Evolutionary conservation across 1,139 yeast species (phyloP), one percentile per base, ranked within the genome.

Genomic region (Yamadazyma songkhlaensis): DNA sequence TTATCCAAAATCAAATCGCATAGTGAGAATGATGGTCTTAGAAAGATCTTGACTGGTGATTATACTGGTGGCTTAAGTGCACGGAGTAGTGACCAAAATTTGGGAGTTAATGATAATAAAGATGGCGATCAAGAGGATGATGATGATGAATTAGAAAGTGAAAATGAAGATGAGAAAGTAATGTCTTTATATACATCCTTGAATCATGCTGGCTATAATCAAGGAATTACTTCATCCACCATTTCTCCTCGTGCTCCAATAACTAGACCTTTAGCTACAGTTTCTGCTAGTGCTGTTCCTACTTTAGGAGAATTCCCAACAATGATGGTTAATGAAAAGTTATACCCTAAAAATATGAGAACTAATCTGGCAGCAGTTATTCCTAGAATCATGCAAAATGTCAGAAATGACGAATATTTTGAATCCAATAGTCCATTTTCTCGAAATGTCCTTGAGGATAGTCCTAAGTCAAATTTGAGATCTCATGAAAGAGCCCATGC

Each of bases 401-500:
- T 21, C 29, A 36, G 39, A 6, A 29, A 17, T 7, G 36, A 27
- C 9, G 45, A 40, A 7, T 27, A 32, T 25, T 13, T 24, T 4
- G 20, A 10, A n/a, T 6, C 25, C 2, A 29, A 13, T 21, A 43
- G 38, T 35, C 44, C 44, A 9, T 40, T 42, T 22, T 17, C 44
- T 3, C 22, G 41, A 15, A 40, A 37, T 2, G 44, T 57, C 7
- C 38, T 55, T 2, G 65, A 60, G 17, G 70, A 63, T 13, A 48
- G 51, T 11, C 66, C 70, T 5, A 54, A 54, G 29, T 46, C 60
- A 2, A 60, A 55, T 33, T 47, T 60, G 5, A 61, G 79, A 42
- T 78, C 83, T 4, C 67, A 71, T 30, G 86, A 79, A 46, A 62
- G 86, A 46, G 86, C 86, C 0, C 81, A 79, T 52, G 86, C 86